Base-by-base conservation (phyloP, 176 grass and related monocot genomes). In the Dactylis glomerata region DNA sequence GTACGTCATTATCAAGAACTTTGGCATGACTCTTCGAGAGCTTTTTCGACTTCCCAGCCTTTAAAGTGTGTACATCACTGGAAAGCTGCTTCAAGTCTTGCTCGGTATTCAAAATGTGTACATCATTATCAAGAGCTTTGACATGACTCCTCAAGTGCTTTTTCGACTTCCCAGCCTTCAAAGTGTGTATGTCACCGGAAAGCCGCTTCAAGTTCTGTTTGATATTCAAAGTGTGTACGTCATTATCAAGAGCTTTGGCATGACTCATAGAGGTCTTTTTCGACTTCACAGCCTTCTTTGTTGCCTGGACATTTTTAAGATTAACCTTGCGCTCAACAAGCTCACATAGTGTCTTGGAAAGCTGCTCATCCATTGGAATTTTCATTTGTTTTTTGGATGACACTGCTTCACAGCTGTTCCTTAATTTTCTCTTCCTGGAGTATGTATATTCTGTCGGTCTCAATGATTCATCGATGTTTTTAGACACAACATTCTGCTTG, bases 341-440 rank as follows among this genome's bases (percentile, higher is more conserved):
- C 67, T 92, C 52, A 63, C 63, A 27, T 42, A 91, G 68, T 78
- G 86, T 77, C 82, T 88, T 88, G 27, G 87, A 90, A 73, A 87
- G 87, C 47, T 87, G 91, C 41, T 90, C 75, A 55, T 80, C 82
- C 46, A 59, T 81, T 77, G 87, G 80, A 22, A 64, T 86, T 44
- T 56, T 42, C 67, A 85, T 33, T 49, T n/a, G 8, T 78, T 88
- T 57, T 83, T 89, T 76, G 28, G 74, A 76, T 24, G 46, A 75
- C 59, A 40, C 44, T 81, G 41, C 28, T 44, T 68, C 82, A 70
- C 84, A 68, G 63, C 15, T 90, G 82, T 87, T 86, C 87, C 84
- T 91, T 45, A 83, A 52, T 68, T 90, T 95, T 86, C 77, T 83
- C 89, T 94, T 98, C 55, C 87, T 92, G 83, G 80, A 88, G 63